phyloP scores from a whole-genome alignment of 208 protist genomes.

The Leishmania lainsoni region DNA sequence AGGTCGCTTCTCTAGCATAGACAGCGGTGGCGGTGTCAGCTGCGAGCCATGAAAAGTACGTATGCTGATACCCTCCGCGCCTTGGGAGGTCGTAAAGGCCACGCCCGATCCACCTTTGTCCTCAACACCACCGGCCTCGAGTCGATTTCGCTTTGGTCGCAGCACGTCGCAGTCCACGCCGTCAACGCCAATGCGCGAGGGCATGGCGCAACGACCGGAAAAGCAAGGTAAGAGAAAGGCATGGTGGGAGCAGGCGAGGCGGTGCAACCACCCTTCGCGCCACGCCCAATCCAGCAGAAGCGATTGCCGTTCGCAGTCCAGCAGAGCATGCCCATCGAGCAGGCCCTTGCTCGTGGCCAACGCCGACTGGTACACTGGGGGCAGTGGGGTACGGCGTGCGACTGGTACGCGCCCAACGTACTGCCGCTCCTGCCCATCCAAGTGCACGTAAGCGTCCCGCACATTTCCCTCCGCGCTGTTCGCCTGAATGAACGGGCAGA shows the following conservation, averaged over 20 bases:
- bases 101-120: neutral
- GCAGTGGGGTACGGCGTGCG: conserved; percentile 20
- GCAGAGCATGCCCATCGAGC: conserved; percentile 15
- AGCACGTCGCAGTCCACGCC: conserved; percentile 20
- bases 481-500: conserved; percentile 24
- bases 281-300: conserved; percentile 38
- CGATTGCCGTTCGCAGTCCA: conserved; percentile 43
- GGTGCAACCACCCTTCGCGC: conserved; percentile 31
- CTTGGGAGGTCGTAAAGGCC: neutral
- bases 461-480: conserved; percentile 17
- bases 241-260: conserved; percentile 6
- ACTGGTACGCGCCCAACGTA: conserved; percentile 31
- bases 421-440: conserved; percentile 38
- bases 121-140: neutral
- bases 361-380: neutral
- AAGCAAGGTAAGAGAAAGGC: neutral
- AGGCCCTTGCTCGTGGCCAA: neutral
- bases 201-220: conserved; percentile 5
- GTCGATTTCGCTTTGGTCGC: conserved; percentile 3
- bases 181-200: conserved; percentile 14
- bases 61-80: neutral
- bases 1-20: conserved; percentile 17
- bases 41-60: conserved; percentile 3
- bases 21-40: conserved; percentile 9
- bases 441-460: conserved; percentile 26